Percentiles rank a stretch among this genome's conserved stretches.
These are phyloP conservation scores for Hemileia vastatrix DNA, from an alignment of 1,284 basidiomycete species.

Conservation along the genomic window DNA sequence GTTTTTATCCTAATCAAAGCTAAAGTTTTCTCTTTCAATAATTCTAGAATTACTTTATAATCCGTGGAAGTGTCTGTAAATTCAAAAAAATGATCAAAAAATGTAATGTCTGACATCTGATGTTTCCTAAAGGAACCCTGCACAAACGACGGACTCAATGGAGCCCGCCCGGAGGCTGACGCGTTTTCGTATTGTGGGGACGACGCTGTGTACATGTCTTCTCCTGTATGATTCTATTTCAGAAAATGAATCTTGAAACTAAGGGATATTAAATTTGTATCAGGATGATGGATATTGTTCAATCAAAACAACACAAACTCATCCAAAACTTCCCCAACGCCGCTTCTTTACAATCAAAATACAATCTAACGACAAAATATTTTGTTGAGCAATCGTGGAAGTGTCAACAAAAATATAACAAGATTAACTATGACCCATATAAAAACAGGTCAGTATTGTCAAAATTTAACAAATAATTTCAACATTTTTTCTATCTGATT, in stretches of 20 bases:
- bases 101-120: not conserved
- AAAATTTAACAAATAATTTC: not conserved
- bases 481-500: not conserved
- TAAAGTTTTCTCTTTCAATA: not conserved
- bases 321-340: constrained; percentile 10
- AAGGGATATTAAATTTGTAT: not conserved
- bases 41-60: constrained; percentile 7
- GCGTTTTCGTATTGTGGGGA: constrained; percentile 10
- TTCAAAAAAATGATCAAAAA: not conserved
- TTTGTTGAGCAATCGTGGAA: constrained; percentile 20
- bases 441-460: constrained; percentile 6
- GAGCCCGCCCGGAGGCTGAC: constrained; percentile 3
- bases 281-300: not conserved
- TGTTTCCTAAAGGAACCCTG: not conserved
- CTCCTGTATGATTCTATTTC: not conserved
- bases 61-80: constrained; percentile 6
- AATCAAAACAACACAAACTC: constrained; percentile 6
- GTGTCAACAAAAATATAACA: constrained; percentile 20
- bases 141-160: constrained; percentile 12
- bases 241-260: not conserved
- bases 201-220: constrained; percentile 6
- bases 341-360: constrained; percentile 7
- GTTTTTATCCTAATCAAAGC: too few species aligned
- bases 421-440: constrained; percentile 20
- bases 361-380: constrained; percentile 16